phyloP scores from a whole-genome alignment of 768 basidiomycete species.

The Butyriboletus loyo region DNA sequence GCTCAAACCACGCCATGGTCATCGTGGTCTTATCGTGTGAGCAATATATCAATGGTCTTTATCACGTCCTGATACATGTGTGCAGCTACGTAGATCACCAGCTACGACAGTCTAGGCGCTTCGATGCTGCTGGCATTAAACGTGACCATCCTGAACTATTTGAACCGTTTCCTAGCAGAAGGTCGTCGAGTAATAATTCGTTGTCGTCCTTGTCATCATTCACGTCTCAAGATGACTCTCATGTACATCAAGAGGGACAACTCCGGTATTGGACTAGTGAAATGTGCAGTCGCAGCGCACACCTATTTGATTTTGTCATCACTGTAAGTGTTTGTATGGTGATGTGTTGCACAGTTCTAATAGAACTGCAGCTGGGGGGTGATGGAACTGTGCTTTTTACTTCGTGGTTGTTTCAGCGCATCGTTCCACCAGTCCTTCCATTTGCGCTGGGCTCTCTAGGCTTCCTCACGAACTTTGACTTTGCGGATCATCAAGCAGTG shows the following conservation, averaged over 20 bases:
- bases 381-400: slow-evolving; percentile 99
- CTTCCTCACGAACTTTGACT: slow-evolving; percentile 96
- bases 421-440: slow-evolving; percentile 97
- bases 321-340: slow-evolving; percentile 58
- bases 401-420: slow-evolving; percentile 97
- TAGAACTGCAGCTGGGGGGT: slow-evolving; percentile 74
- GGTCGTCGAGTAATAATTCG: slow-evolving; percentile 66
- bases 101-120: slow-evolving; percentile 82
- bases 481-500: slow-evolving; percentile 77
- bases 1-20: slow-evolving; percentile 68
- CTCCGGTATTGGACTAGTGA: slow-evolving; percentile 96
- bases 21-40: slow-evolving; percentile 85
- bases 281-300: slow-evolving; percentile 89
- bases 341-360: slow-evolving; percentile 7
- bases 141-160: slow-evolving; percentile 88
- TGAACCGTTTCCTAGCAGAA: slow-evolving; percentile 68
- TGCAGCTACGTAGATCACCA: slow-evolving; percentile 92
- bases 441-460: slow-evolving; percentile 97
- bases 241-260: slow-evolving; percentile 71
- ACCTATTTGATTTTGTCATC: slow-evolving; percentile 96
- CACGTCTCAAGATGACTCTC: slow-evolving; percentile 38
- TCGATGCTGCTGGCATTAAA: slow-evolving; percentile 88
- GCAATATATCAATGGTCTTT: slow-evolving; percentile 24
- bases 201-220: slow-evolving; percentile 53
- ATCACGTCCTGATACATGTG: slow-evolving; percentile 14